Evolutionary conservation across 345 rosid genomes (phyloP).

Genomic region (Carallia brachiata): DNA sequence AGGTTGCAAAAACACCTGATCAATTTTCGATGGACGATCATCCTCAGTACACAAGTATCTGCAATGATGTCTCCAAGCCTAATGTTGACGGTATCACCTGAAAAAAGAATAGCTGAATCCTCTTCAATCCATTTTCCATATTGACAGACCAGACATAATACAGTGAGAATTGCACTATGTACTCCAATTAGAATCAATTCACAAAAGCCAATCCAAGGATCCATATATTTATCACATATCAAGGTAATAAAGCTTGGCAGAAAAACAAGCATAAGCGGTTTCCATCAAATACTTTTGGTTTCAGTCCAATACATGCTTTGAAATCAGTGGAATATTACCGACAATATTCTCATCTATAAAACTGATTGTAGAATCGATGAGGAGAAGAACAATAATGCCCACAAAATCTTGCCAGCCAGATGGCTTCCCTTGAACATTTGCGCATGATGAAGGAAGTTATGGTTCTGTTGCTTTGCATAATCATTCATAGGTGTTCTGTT

Average conservation of each 20-base stretch:
- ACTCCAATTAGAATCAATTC: not conserved
- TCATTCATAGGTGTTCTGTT: too few relatives aligned
- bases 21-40: too few relatives aligned
- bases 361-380: constrained; percentile 60
- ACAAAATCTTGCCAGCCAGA: constrained; percentile 71
- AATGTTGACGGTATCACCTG: constrained; percentile 60
- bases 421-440: constrained; percentile 16
- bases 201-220: not conserved
- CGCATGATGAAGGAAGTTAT: too few relatives aligned
- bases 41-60: constrained; percentile 38
- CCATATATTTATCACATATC: not conserved
- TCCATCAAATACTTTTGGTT: constrained; percentile 43
- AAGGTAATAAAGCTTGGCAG: not conserved
- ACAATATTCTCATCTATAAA: constrained; percentile 65
- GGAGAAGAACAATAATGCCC: constrained; percentile 50
- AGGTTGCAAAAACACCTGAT: constrained; percentile 39
- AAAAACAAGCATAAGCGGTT: constrained; percentile 3
- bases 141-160: constrained; percentile 40
- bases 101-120: constrained; percentile 62
- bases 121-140: constrained; percentile 64
- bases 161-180: not conserved
- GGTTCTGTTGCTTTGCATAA: too few relatives aligned
- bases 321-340: constrained; percentile 60
- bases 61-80: constrained; percentile 73
- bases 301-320: constrained; percentile 61